These are phyloP conservation scores for Cutaneotrichosporon cavernicola DNA, from an alignment of 1,284 basidiomycete genomes.

Conservation along the genomic window DNA sequence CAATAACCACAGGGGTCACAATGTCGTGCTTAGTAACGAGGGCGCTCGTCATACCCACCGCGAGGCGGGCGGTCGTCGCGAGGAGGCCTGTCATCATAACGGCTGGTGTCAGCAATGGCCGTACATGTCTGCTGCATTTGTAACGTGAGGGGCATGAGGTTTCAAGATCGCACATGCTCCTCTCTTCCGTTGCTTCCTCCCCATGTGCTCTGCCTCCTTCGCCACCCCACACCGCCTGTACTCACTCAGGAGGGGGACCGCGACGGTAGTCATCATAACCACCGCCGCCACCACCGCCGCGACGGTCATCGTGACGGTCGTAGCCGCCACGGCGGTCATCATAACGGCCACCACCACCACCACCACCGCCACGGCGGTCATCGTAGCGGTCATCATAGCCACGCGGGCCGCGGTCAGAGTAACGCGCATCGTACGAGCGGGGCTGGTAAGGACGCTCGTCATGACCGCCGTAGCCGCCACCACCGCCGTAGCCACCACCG, in stretches of 20 bases:
- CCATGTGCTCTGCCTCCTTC: background rate
- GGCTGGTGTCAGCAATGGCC: background rate
- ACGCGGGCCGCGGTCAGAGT: constrained; percentile 51
- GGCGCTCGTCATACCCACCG: constrained; percentile 38
- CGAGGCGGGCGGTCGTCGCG: constrained; percentile 1
- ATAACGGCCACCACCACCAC: constrained; percentile 54
- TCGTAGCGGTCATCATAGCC: constrained; percentile 55
- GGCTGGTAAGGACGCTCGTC: constrained; percentile 52
- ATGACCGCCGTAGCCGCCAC: constrained; percentile 48
- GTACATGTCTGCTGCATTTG: background rate
- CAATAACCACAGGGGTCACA: background rate
- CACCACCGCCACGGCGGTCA: constrained; percentile 32
- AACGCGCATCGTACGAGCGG: constrained; percentile 50
- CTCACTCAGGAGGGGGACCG: constrained; percentile 35
- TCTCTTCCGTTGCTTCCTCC: background rate
- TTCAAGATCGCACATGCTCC: no score
- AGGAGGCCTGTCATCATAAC: background rate
- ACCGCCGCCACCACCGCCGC: constrained; percentile 23
- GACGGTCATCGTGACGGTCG: constrained; percentile 26
- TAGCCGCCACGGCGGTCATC: constrained; percentile 46
- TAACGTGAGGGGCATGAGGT: no score
- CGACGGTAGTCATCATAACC: constrained; percentile 58
- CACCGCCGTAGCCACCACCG: constrained; percentile 55
- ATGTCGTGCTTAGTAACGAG: constrained; percentile 31
- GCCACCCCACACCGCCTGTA: background rate